Percentiles rank a stretch among this genome's conserved stretches.
These are phyloP conservation scores for Cephalotrichum gorgonifer DNA, from an alignment of 2,329 filamentous ascomycete genomes.

Conservation along the genomic window DNA sequence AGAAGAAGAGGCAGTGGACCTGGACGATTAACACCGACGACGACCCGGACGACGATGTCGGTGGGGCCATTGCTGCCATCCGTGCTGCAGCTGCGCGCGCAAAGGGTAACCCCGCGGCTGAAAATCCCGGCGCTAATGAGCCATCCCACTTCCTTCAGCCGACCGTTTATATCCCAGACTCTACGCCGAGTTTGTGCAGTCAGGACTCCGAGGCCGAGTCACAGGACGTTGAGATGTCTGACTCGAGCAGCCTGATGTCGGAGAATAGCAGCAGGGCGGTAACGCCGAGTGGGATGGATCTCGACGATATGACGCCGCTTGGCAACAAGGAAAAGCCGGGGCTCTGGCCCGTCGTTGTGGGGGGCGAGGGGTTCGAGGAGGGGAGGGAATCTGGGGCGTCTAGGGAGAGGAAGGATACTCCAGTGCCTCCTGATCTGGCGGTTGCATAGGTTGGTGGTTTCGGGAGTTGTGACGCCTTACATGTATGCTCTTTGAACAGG, in stretches of 20 bases:
- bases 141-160: slow-evolving; percentile 7
- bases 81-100: slow-evolving; percentile 17
- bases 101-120: neutral
- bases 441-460: neutral
- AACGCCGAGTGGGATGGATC: slow-evolving; percentile 4
- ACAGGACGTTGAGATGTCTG: slow-evolving; percentile 40
- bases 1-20: slow-evolving; percentile 55
- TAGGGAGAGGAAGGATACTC: slow-evolving; percentile 1
- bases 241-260: slow-evolving; percentile 27
- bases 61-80: slow-evolving; percentile 30
- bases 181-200: slow-evolving; percentile 30
- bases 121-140: slow-evolving; percentile 3
- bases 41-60: slow-evolving; percentile 27
- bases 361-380: neutral
- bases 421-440: slow-evolving; percentile 2
- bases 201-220: slow-evolving; percentile 17
- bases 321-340: neutral
- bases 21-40: slow-evolving; percentile 53
- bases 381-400: neutral
- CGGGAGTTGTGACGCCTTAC: neutral
- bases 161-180: slow-evolving; percentile 16
- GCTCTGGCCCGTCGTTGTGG: neutral
- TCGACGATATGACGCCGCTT: slow-evolving; percentile 3
- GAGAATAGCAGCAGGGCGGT: slow-evolving; percentile 18
- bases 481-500: neutral